Base-by-base conservation (phyloP, 2,329 filamentous ascomycete species). In the Cercospora sp. region DNA sequence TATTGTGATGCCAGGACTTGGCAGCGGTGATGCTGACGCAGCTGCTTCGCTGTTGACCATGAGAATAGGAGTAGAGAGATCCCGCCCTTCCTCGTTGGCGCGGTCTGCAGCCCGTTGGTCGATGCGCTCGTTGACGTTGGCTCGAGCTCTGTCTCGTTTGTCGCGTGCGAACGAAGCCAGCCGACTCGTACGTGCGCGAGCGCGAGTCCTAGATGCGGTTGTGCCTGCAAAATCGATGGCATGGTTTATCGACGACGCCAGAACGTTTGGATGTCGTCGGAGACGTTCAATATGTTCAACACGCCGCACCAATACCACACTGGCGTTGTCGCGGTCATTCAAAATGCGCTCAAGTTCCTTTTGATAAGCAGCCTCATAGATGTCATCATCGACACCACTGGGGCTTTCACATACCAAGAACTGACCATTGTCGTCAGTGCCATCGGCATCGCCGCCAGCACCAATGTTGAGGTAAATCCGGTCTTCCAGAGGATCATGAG, bases 351-450 rank as follows among this genome's bases (percentile, higher is more conserved):
- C 86, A 30, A 95, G 87, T 80, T 97, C 92, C 69, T 91, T 87
- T 75, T 92, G 88, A 77, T 97, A 97, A 0, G 94, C 94, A 0
- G 87, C 88, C 78, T 97, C 92, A 78, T 97, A 97, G 67, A 98
- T 90, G 20, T 73, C 68, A n/a, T 73, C 72, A 36, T 73, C 73
- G 13, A 71, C 71, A 20, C 71, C 71, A 6, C 68, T 66, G 12
- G 72, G 72, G 45, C 69, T 69, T 57, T 74, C 73, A 48, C 70
- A 69, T 31, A 74, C 65, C 7, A 71, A 42, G 20, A 65, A 69
- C 16, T 69, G 68, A 12, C 78, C 80, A 9, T 77, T 73, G 26
- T 78, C 72, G n/a, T 77, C 73, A 18, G 82, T 82, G 2, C 85
- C 83, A 55, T 70, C 65, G 26, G 64, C 9, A 30, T 68, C 65